phyloP scores from a whole-genome alignment of 306 rosid species.

The Abrus pulchellus region DNA sequence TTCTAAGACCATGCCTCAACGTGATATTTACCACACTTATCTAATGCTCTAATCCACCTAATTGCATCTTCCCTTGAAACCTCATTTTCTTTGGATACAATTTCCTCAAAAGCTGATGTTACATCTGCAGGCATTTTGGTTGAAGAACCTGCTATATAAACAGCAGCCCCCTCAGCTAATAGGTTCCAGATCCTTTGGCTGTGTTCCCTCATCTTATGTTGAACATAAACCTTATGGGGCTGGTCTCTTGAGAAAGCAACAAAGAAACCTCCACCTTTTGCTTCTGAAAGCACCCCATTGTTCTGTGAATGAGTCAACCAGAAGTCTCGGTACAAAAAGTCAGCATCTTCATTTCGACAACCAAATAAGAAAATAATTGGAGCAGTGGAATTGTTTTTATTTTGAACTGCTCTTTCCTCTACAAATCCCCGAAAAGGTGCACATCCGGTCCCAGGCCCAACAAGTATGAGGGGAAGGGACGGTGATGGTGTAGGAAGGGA shows the following conservation, averaged over 20 bases:
- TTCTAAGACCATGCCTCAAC: conserved; percentile 86
- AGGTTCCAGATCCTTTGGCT: conserved; percentile 74
- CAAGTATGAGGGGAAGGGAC: conserved; percentile 81
- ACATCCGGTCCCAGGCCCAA: conserved; percentile 97
- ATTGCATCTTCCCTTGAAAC: conserved; percentile 71
- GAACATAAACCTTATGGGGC: conserved; percentile 85
- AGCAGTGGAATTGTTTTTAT: conserved; percentile 61
- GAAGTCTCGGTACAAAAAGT: conserved; percentile 81
- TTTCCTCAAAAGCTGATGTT: conserved; percentile 78
- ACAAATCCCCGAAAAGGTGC: conserved; percentile 90
- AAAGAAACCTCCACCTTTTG: conserved; percentile 82
- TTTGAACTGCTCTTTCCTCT: conserved; percentile 85
- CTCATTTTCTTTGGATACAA: conserved; percentile 70
- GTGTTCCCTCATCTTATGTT: conserved; percentile 85
- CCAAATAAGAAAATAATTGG: conserved; percentile 89
- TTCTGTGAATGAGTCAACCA: conserved; percentile 73
- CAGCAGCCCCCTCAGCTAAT: conserved; percentile 75
- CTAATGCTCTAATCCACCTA: conserved; percentile 78
- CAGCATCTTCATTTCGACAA: conserved; percentile 74
- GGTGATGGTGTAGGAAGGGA: conserved; percentile 82
- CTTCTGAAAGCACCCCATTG: conserved; percentile 78
- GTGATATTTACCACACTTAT: conserved; percentile 75
- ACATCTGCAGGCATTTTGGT: conserved; percentile 95
- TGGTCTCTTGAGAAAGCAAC: conserved; percentile 94
- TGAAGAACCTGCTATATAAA: conserved; percentile 92